Base-by-base conservation (phyloP, 805 yeast species). In the Yarrowia alimentaria region DNA sequence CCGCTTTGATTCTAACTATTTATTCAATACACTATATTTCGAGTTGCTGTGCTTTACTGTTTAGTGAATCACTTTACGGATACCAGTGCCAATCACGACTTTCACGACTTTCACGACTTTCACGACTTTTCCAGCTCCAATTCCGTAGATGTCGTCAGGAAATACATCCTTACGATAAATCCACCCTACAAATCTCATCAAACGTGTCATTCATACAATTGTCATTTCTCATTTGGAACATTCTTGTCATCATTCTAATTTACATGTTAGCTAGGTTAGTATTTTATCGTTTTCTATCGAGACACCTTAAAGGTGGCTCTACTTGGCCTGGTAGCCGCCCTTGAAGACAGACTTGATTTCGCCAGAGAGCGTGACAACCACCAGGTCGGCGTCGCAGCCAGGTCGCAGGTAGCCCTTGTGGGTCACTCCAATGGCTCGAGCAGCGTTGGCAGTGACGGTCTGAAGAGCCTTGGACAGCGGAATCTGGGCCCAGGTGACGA, bases 361-460 rank as follows among this genome's bases (percentile, higher is more conserved):
- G 10, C 79, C 81, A 8, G 61, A 53, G 4, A 60, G 52, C 55
- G 72, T 73, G 53, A 78, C 58, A 4, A 78, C 70, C 12, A 74
- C 74, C 50, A 78, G 65, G 57, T 78, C 83, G 5, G 83, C 83
- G 59, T 77, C 81, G 56, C 80, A 73, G 4, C 80, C 81, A 4
- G 62, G 65, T 42, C 66, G 64, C 58, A 78, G 71, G 63, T 68
- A 76, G 0, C 83, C 83, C 60, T 77, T 75, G 38, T 64, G 61
- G 8, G 67, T 59, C 6, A 75, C 57, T 10, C 75, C 72, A 20
- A 78, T 60, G 6, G 79, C 69, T n/a, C 55, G 61, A 1, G 83
- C 79, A 12, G 83, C 77, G 56, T 74, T 72, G 53, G 75, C 73
- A 32, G 83, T 78, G 34, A 72, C 79, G 3, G 80, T 70, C 56